Conservation (phyloP, 129 eudicot genomes). For the carrot (Daucus carota) region DNA sequence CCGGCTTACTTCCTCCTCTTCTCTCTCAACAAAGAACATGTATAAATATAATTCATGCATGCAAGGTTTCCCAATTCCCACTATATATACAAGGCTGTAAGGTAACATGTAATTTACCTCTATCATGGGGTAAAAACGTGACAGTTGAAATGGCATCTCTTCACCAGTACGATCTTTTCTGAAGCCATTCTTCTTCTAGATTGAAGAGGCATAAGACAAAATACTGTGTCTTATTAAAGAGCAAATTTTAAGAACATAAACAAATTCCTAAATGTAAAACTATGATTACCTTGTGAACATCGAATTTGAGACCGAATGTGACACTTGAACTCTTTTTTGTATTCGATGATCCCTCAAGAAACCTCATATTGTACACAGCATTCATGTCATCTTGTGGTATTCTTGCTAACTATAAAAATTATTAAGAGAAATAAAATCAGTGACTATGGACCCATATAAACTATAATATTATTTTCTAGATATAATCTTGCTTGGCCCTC, state of each 20-base stretch:
- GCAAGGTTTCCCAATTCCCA: too few relatives aligned
- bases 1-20: too few relatives aligned
- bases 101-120: conserved; percentile 43
- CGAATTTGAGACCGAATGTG: conserved; percentile 69
- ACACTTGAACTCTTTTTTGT: conserved; percentile 53
- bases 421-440: neutral
- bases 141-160: conserved; percentile 75
- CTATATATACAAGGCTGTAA: neutral
- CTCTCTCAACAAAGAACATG: neutral
- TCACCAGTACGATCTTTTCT: conserved; percentile 83
- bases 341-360: conserved; percentile 65
- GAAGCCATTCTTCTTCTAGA: conserved; percentile 67
- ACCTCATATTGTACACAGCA: conserved; percentile 84
- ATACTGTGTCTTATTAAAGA: neutral
- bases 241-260: conserved; percentile 3
- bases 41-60: neutral
- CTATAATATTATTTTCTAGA: neutral
- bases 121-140: conserved; percentile 89
- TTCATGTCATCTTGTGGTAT: conserved; percentile 65
- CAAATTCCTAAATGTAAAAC: neutral
- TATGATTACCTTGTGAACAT: conserved; percentile 54
- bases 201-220: neutral
- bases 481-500: neutral
- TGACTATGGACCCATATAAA: neutral
- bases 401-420: conserved; percentile 55